These are phyloP conservation scores for Candida yuanshanica DNA, from an alignment of 805 yeast species.

Conservation along the genomic window DNA sequence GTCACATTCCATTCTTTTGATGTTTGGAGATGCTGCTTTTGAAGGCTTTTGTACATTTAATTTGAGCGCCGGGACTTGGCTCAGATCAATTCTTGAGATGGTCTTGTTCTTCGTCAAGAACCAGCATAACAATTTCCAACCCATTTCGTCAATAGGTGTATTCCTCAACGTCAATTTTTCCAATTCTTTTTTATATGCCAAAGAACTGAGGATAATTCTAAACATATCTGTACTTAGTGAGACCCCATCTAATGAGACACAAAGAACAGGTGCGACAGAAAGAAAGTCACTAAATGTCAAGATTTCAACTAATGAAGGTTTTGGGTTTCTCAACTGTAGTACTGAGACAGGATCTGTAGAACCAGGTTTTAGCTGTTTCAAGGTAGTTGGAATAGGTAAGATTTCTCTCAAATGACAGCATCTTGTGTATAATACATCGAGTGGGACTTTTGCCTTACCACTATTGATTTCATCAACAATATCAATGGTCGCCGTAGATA, in stretches of 20 bases:
- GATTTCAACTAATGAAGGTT: constrained; percentile 84
- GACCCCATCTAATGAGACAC: constrained; percentile 78
- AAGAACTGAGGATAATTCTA: constrained; percentile 57
- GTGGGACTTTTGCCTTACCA: constrained; percentile 28
- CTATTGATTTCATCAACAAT: constrained; percentile 24
- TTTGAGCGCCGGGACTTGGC: constrained; percentile 40
- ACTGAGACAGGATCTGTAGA: constrained; percentile 78
- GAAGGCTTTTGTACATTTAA: constrained; percentile 35
- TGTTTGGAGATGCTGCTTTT: constrained; percentile 25
- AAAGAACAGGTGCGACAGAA: constrained; percentile 75
- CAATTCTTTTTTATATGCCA: constrained; percentile 54
- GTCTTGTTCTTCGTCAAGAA: constrained; percentile 62
- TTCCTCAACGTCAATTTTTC: constrained; percentile 75
- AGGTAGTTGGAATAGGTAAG: constrained; percentile 83
- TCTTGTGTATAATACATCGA: constrained; percentile 79
- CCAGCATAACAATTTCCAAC: constrained; percentile 80
- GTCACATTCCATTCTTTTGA: constrained; percentile 33
- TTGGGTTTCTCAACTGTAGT: constrained; percentile 73
- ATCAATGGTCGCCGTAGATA: constrained; percentile 14
- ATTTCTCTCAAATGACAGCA: constrained; percentile 92
- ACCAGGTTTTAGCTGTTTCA: constrained; percentile 70
- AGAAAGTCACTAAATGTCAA: constrained; percentile 84
- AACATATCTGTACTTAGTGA: constrained; percentile 70
- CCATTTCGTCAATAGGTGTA: constrained; percentile 65
- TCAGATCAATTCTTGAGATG: constrained; percentile 56